These are phyloP conservation scores for Boletus rubescentipes DNA, from an alignment of 768 basidiomycete genomes.

Conservation along the genomic window DNA sequence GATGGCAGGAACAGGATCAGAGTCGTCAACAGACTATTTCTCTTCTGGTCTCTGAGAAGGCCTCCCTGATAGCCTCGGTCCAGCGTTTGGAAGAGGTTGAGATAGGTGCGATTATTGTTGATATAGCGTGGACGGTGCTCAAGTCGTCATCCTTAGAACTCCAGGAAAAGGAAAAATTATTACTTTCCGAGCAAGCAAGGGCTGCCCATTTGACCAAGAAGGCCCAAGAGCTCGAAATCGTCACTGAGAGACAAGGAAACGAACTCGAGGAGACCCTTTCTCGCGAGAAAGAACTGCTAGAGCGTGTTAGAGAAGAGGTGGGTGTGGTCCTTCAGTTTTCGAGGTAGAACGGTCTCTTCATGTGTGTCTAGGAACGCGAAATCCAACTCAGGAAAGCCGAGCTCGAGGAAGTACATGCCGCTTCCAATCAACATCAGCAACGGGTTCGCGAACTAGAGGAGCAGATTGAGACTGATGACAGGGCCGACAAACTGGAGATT, in stretches of 20 bases:
- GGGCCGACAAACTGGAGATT: conserved; percentile 68
- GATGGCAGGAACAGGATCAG: conserved; percentile 37
- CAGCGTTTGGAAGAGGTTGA: conserved; percentile 61
- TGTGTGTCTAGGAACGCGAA: conserved; percentile 61
- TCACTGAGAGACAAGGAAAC: conserved; percentile 38
- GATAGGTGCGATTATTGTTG: conserved; percentile 45
- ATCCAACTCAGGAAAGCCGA: conserved; percentile 61
- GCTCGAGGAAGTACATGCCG: conserved; percentile 49
- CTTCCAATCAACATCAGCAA: conserved; percentile 54
- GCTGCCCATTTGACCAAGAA: conserved; percentile 40
- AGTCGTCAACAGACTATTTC: conserved; percentile 75
- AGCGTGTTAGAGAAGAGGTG: conserved; percentile 34
- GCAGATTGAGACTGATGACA: conserved; percentile 81
- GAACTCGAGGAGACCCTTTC: conserved; percentile 36
- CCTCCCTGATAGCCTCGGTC: conserved; percentile 54
- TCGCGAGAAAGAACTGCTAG: conserved; percentile 53
- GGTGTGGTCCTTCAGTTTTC: neutral
- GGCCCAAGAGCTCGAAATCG: conserved; percentile 44
- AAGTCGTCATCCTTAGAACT: conserved; percentile 36
- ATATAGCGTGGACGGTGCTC: neutral
- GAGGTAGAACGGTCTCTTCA: neutral
- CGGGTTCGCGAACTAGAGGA: conserved; percentile 73
- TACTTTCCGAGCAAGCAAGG: conserved; percentile 44
- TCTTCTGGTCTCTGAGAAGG: conserved; percentile 74
- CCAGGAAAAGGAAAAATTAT: conserved; percentile 40